Conservation (phyloP, 257 asterid species). For the Solanum corneliomulleri region DNA sequence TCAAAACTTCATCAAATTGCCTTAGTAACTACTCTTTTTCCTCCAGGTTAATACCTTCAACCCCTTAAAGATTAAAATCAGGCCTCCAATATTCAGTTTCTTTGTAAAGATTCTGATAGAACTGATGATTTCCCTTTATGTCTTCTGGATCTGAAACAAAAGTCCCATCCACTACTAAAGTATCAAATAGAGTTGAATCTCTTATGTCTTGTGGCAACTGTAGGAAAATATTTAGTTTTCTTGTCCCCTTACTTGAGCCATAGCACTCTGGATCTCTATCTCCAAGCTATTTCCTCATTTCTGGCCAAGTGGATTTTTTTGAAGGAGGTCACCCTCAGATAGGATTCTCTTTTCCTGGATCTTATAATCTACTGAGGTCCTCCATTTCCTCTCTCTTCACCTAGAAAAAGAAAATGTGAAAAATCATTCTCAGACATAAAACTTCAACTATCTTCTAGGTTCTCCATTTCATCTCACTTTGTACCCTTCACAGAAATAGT, state of each 20-base stretch:
- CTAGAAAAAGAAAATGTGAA: background rate
- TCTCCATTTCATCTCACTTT: background rate
- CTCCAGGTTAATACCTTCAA: background rate
- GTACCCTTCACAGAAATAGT: background rate
- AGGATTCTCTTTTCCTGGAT: background rate
- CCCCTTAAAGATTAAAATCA: background rate
- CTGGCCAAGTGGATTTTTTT: background rate
- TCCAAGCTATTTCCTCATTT: background rate
- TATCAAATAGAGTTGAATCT: background rate
- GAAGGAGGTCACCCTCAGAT: background rate
- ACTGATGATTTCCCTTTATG: background rate
- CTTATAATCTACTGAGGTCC: background rate
- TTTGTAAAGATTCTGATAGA: background rate
- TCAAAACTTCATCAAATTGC: background rate
- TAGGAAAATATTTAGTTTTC: background rate
- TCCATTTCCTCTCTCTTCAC: background rate
- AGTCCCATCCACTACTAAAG: background rate
- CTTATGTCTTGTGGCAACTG: background rate
- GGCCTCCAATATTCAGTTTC: background rate
- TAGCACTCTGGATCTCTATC: background rate
- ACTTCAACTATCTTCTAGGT: background rate
- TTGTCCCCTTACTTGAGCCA: background rate
- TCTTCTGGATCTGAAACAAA: background rate
- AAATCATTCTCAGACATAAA: background rate
- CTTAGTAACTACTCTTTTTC: background rate